Conservation (phyloP, 208 protist species). For the Leishmania tarentolae region DNA sequence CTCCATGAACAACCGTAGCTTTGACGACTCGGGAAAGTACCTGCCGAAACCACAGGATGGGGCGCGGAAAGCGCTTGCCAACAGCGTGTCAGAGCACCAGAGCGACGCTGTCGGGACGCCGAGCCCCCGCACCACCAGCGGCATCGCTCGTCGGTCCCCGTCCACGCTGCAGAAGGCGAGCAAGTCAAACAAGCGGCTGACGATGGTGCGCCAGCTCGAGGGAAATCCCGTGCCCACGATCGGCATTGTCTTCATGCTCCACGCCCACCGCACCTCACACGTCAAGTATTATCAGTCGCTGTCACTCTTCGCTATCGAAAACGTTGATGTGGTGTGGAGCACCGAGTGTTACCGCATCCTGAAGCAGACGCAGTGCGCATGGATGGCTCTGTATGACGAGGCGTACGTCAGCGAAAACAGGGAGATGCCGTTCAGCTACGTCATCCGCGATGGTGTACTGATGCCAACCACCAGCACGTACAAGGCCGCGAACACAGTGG, state of each 20-base stretch:
- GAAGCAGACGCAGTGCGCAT: constrained; percentile 59
- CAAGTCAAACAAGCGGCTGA: constrained; percentile 33
- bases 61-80: background rate
- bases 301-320: constrained; percentile 73
- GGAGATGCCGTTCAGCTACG: constrained; percentile 25
- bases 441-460: constrained; percentile 17
- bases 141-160: constrained; percentile 11
- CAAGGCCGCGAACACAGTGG: background rate
- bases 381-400: constrained; percentile 75
- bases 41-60: constrained; percentile 40
- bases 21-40: constrained; percentile 38
- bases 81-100: background rate
- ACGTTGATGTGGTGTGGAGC: constrained; percentile 68
- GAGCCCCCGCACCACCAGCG: constrained; percentile 9
- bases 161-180: constrained; percentile 18
- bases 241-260: constrained; percentile 72
- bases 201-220: constrained; percentile 32
- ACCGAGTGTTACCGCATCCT: constrained; percentile 30
- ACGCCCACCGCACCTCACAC: constrained; percentile 79
- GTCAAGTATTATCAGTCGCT: constrained; percentile 83
- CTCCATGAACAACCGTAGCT: constrained; percentile 41
- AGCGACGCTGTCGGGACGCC: background rate
- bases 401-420: constrained; percentile 52
- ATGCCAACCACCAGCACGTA: constrained; percentile 18
- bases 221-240: constrained; percentile 73